Evolutionary conservation across 129 eudicot species (phyloP), one percentile per base, ranked within the genome.

Genomic region (Rutidosis leptorrhynchoides): DNA sequence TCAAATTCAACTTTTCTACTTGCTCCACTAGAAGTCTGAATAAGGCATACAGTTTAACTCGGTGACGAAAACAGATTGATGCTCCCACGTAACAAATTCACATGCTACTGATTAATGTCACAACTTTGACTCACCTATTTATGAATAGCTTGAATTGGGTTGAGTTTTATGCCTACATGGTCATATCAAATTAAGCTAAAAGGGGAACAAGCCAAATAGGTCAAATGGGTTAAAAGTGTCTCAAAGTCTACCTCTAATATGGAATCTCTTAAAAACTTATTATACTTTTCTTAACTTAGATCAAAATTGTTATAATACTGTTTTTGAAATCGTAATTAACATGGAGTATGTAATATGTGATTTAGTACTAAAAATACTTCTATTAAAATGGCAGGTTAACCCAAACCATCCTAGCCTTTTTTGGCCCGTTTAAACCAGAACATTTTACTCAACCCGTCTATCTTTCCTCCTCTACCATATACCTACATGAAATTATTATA

Each of bases 11-110:
- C 70, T 65, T 90, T 71, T 90, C 97, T 64, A 90, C 75, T 69
- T 87, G 95, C 64, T 90, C 95, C 67, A 90, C 97, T 25, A 90
- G 79, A 67, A 77, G 64, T 77, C 95, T 90, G 87, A 56, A 74
- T 48, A 30, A 35, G 46, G 28, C 33, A 12, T 9, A 58, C 35
- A 58, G 60, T 22, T 45, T 37, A 54, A 22, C 28, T 17, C 60
- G 7, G 57, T 45, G 25, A 28, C 16, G 55, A 21, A 62, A n/a
- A 45, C 8, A 46, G n/a, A 27, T 27, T 46, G 37, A 24, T 49
- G 51, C 62, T 59, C 23, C 33, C 43, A 68, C 27, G 45, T 46
- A 43, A 9, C 12, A 66, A 48, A 20, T 29, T 3, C 71, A 10
- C 8, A 27, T 28, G 15, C 7, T 6, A 32, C 24, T 23, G 12